Conservation (phyloP, 1,284 basidiomycete species). For the Sphagnurus paluster region DNA sequence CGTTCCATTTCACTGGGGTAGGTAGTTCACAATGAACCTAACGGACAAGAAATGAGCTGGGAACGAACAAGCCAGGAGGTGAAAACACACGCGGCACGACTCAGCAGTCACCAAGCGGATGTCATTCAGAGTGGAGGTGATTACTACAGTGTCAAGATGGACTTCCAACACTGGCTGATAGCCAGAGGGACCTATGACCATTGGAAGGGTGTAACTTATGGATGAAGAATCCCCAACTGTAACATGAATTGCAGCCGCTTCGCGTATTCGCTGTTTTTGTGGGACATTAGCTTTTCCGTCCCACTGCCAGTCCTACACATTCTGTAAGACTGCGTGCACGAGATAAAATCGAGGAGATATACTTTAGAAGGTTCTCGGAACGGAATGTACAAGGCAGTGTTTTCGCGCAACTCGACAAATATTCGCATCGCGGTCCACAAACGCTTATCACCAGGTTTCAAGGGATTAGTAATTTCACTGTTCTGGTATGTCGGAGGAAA, state of each 20-base stretch:
- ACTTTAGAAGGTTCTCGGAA: constrained; percentile 88
- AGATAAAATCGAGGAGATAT: constrained; percentile 1
- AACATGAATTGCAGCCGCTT: constrained; percentile 73
- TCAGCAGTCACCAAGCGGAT: constrained; percentile 76
- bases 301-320: constrained; percentile 78
- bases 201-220: constrained; percentile 80
- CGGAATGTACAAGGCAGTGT: constrained; percentile 77
- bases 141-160: constrained; percentile 76
- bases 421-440: constrained; percentile 78
- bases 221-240: constrained; percentile 80
- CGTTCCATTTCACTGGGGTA: constrained; percentile 66
- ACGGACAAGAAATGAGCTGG: not conserved
- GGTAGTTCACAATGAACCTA: constrained; percentile 69
- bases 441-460: constrained; percentile 79
- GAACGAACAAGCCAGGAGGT: not conserved
- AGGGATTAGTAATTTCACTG: constrained; percentile 49
- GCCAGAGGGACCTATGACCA: constrained; percentile 71
- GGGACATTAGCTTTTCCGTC: constrained; percentile 58
- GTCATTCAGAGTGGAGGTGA: constrained; percentile 86
- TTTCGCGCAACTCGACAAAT: constrained; percentile 77
- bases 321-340: constrained; percentile 4
- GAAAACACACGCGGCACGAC: constrained; percentile 62
- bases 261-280: constrained; percentile 53
- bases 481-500: constrained; percentile 81
- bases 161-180: constrained; percentile 80